Conservation (phyloP, 176 grass and related monocot species). For the Eleusine coracana region DNA sequence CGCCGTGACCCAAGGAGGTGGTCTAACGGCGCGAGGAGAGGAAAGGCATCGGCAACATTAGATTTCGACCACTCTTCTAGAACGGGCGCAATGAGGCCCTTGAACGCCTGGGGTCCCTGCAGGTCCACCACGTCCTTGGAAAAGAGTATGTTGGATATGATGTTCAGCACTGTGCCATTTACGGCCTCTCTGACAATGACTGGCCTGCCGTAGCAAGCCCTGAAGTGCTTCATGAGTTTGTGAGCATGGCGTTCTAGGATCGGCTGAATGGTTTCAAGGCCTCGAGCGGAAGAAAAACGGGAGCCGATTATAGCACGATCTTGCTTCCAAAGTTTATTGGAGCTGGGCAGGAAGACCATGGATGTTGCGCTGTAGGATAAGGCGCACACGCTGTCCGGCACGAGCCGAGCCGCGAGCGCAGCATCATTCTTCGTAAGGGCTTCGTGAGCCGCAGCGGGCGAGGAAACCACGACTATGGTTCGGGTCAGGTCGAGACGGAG, state of each 20-base stretch:
- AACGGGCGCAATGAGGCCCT: conserved; percentile 8
- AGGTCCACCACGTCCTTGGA: conserved; percentile 41
- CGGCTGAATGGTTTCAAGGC: conserved; percentile 20
- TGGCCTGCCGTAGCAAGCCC: neutral
- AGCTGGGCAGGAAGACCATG: conserved; percentile 36
- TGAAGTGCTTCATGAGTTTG: conserved; percentile 2
- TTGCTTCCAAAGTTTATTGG: conserved; percentile 26
- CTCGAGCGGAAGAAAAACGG: neutral
- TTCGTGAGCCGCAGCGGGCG: conserved; percentile 10
- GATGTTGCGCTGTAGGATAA: conserved; percentile 23
- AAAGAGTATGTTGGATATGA: conserved; percentile 45
- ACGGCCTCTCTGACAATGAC: conserved; percentile 31
- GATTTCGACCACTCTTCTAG: conserved; percentile 25
- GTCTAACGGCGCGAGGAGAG: conserved; percentile 30
- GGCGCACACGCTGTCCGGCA: conserved; percentile 26
- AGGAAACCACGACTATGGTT: conserved; percentile 28
- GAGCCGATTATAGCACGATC: conserved; percentile 17
- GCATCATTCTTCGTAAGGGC: conserved; percentile 33
- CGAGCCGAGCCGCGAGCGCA: conserved; percentile 14
- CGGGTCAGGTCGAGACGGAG: conserved; percentile 34
- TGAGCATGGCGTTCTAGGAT: conserved; percentile 19
- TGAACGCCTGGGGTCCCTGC: conserved; percentile 6
- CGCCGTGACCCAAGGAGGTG: conserved; percentile 36
- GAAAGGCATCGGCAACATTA: conserved; percentile 41
- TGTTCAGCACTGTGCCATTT: conserved; percentile 41